Conservation (phyloP, 768 basidiomycete species). For the Nidula microcarpa region DNA sequence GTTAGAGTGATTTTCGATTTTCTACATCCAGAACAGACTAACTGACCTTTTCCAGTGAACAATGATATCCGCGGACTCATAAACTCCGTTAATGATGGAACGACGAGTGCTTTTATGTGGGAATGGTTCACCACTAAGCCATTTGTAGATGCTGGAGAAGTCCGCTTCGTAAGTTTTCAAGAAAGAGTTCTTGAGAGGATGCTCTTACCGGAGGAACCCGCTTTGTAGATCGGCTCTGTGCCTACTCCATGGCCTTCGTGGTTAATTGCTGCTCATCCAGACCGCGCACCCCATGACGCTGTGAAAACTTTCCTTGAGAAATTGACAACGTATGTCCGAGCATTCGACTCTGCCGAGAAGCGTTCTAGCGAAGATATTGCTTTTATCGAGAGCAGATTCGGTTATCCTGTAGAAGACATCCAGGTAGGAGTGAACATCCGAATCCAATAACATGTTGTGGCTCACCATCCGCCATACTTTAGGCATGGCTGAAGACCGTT, state of each 20-base stretch:
- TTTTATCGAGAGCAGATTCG: conserved; percentile 77
- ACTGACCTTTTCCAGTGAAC: conserved; percentile 48
- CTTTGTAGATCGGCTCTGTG: conserved; percentile 69
- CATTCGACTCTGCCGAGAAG: conserved; percentile 59
- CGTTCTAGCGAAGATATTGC: conserved; percentile 59
- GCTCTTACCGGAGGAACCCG: neutral
- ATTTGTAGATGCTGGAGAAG: conserved; percentile 74
- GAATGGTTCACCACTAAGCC: conserved; percentile 84
- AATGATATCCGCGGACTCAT: conserved; percentile 80
- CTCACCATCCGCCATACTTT: no score
- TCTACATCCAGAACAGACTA: neutral
- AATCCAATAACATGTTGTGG: no score
- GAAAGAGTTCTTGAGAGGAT: neutral
- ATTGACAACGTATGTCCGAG: conserved; percentile 62
- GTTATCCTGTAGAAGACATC: conserved; percentile 81
- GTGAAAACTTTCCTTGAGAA: conserved; percentile 58
- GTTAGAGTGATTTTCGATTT: conserved; percentile 29
- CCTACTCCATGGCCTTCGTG: conserved; percentile 97
- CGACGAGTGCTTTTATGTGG: conserved; percentile 93
- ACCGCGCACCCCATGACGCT: conserved; percentile 47
- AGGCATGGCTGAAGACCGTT: conserved; percentile 86
- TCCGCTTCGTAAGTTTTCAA: conserved; percentile 67
- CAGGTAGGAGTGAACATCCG: conserved; percentile 34
- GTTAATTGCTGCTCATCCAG: conserved; percentile 84
- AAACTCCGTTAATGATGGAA: conserved; percentile 82